Conservation (phyloP, 176 grass and related monocot genomes). For the Luzula sylvatica region DNA sequence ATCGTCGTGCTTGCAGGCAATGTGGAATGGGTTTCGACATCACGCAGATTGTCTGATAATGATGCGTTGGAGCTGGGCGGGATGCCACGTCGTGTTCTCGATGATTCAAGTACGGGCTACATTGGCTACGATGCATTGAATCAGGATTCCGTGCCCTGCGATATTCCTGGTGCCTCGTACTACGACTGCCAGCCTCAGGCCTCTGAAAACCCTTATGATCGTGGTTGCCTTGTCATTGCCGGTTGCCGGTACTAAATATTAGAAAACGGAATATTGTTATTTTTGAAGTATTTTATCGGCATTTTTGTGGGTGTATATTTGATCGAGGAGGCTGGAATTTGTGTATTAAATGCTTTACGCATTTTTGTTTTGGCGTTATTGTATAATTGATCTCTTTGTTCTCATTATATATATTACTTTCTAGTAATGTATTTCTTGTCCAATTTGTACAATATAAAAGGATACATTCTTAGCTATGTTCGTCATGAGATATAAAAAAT, state of each 20-base stretch:
- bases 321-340: not conserved
- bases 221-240: constrained; percentile 50
- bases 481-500: no score
- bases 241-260: constrained; percentile 29
- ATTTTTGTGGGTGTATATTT: not conserved
- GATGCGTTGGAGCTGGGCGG: constrained; percentile 1
- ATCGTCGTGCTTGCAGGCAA: constrained; percentile 3
- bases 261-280: not conserved
- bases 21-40: not conserved
- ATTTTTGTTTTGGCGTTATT: not conserved
- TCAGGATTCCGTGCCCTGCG: constrained; percentile 29
- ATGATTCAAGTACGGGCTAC: not conserved
- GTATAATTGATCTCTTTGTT: not conserved
- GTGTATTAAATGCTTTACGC: no score
- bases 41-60: not conserved
- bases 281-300: no score
- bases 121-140: constrained; percentile 46
- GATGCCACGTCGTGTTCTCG: constrained; percentile 14
- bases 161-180: constrained; percentile 29
- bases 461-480: no score
- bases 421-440: no score
- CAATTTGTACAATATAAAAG: no score
- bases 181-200: constrained; percentile 53
- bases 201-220: constrained; percentile 44
- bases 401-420: no score